Conservation (phyloP, 805 yeast species). For the Myxozyma lipomycoides region DNA sequence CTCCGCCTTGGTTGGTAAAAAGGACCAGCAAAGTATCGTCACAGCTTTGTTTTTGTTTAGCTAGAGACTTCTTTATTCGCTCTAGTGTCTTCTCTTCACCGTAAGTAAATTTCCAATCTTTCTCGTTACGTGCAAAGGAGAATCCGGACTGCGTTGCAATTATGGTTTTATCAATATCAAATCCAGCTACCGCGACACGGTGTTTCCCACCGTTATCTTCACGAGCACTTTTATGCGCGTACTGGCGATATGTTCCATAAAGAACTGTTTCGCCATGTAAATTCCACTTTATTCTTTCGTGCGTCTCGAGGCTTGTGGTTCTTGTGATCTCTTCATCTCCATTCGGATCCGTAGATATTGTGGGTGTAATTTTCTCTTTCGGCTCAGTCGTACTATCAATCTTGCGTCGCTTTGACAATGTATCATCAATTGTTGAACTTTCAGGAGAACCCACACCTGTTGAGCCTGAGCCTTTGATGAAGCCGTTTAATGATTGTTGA, state of each 20-base stretch:
- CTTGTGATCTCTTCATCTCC: no score
- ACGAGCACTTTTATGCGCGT: background rate
- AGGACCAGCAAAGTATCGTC: conserved; percentile 10
- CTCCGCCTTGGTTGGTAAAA: conserved; percentile 28
- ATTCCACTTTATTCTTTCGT: conserved; percentile 6
- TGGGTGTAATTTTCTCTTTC: no score
- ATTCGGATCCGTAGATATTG: no score
- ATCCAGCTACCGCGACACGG: conserved; percentile 53
- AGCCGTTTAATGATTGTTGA: no score
- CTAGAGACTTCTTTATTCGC: conserved; percentile 6
- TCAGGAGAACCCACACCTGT: no score
- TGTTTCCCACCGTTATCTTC: background rate
- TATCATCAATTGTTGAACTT: no score
- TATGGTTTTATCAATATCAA: conserved; percentile 83
- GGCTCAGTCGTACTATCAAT: no score
- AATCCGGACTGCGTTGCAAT: conserved; percentile 60
- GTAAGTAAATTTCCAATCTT: conserved; percentile 62
- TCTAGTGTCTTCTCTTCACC: conserved; percentile 7
- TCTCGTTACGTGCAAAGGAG: conserved; percentile 53
- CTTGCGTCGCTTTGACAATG: no score
- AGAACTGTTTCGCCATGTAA: conserved; percentile 12
- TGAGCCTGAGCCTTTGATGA: no score
- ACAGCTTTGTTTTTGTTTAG: conserved; percentile 17
- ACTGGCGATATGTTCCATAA: conserved; percentile 4
- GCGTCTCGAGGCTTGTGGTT: no score